A percentile compares a stretch with the other conserved stretches of the same genome.
Evolutionary conservation across 164 flowering plant genomes (phyloP).

Genomic region (Cinnamomum micranthum): DNA sequence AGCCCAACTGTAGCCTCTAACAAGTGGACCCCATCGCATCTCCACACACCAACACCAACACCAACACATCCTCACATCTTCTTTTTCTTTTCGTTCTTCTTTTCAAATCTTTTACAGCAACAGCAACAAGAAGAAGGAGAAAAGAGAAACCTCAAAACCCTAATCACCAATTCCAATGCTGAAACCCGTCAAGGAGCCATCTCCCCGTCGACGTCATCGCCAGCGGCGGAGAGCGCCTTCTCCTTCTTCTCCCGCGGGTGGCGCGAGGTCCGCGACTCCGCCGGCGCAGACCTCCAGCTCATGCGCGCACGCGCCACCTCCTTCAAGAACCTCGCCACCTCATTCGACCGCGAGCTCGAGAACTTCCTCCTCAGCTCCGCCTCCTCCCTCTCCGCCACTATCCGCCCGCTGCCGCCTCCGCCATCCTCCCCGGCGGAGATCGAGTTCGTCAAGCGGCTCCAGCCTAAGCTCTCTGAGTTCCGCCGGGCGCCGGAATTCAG

Average conservation of each 20-base stretch:
- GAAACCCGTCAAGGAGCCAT: conserved; percentile 17
- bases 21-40: too few relatives aligned
- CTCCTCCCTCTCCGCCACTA: conserved; percentile 31
- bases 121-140: too few relatives aligned
- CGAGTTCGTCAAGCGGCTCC: conserved; percentile 58
- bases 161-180: conserved; percentile 18
- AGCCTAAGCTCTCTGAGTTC: conserved; percentile 65
- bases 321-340: conserved; percentile 55
- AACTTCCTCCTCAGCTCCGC: conserved; percentile 49
- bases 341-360: conserved; percentile 73
- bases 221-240: conserved; percentile 34
- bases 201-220: conserved; percentile 22
- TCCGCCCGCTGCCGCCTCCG: conserved; percentile 9
- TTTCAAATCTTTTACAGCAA: too few relatives aligned
- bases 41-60: too few relatives aligned
- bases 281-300: conserved; percentile 63
- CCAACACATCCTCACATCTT: too few relatives aligned
- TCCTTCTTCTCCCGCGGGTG: conserved; percentile 64
- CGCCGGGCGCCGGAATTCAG: conserved; percentile 69
- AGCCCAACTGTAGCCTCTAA: too few relatives aligned
- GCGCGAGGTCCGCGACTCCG: conserved; percentile 66
- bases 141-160: too few relatives aligned
- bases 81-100: too few relatives aligned
- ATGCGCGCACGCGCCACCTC: conserved; percentile 60
- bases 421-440: conserved; percentile 34